Evolutionary conservation across 192 early-diverging fungal species (phyloP), one percentile per base, ranked within the genome.

Genomic region (Backusella circina): DNA sequence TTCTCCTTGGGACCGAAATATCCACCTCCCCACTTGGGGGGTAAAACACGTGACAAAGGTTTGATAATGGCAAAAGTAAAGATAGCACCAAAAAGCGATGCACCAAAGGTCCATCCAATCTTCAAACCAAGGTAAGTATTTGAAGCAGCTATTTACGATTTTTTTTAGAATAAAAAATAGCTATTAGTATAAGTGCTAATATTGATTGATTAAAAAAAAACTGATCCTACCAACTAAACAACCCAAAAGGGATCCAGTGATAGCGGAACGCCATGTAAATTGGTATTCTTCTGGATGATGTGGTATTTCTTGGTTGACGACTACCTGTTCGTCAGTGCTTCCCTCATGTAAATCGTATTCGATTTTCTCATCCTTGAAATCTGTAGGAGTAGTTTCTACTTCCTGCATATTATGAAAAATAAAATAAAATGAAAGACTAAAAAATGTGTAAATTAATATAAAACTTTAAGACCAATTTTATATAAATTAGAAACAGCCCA

Each of bases 1-100:
- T 92, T 92, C 70, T 92, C 91, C 50, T 88, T 91, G 39, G 91
- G 86, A 7, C 91, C 91, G 82, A 92, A 92, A 70, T 88, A 82
- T 37, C 87, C 77, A 8, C 89, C 87, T 23, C 83, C 83, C 71
- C 83, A 67, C 12, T 47, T 57, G 13, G 47, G 72, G 1, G 84
- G 84, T 2, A 79, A 44, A 13, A 41, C 28, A 33, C 72, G 70
- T 16, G 87, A 86, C 0, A 92, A 5, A 35, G 85, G 85, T 77
- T 89, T 90, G 28, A 92, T 64, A 75, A 91, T 88, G 31, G 87
- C 84, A 80, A 90, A 88, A 26, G 84, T 82, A 76, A 88, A 91
- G 44, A 86, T 88, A 65, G 87, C 83, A 47, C 84, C 85, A 77
- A 86, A 86, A 2, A 89, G 71, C 21, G 86, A 87, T 23, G 85